Percentiles rank a stretch among this genome's conserved stretches.
These are phyloP conservation scores for Danielia reshetovae DNA, from an alignment of 805 yeast genomes.

Conservation along the genomic window DNA sequence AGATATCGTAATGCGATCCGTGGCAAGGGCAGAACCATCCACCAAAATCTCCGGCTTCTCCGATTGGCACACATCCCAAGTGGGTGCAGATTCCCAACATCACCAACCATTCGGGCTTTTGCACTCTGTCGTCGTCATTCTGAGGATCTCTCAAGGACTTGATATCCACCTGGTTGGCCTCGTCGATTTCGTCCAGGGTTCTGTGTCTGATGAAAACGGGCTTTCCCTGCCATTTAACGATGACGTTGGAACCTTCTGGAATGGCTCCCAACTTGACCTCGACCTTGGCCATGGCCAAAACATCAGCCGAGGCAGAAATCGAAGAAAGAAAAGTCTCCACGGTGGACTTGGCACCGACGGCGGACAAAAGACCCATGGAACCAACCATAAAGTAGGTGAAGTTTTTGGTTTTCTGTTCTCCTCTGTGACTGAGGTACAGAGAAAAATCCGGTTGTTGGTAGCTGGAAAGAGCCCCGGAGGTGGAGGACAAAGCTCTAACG, in stretches of 20 bases:
- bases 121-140: conserved; percentile 86
- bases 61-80: conserved; percentile 99
- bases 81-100: conserved; percentile 99
- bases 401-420: conserved; percentile 69
- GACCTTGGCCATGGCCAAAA: conserved; percentile 96
- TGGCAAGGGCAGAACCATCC: conserved; percentile 99
- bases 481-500: conserved; percentile 49
- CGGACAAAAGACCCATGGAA: conserved; percentile 81
- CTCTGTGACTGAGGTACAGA: conserved; percentile 69
- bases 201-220: conserved; percentile 99
- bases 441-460: conserved; percentile 91
- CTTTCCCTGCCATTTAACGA: conserved; percentile 99
- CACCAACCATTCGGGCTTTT: conserved; percentile 96
- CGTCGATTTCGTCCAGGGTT: conserved; percentile 86
- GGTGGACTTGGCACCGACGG: conserved; percentile 94
- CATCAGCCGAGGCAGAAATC: conserved; percentile 98
- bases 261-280: conserved; percentile 91
- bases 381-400: conserved; percentile 98
- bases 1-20: conserved; percentile 99
- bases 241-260: conserved; percentile 97
- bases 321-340: conserved; percentile 89
- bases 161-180: conserved; percentile 84
- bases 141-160: conserved; percentile 88
- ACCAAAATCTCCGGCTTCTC: conserved; percentile 99
- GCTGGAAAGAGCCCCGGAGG: conserved; percentile 58